Percentiles rank a stretch among this genome's conserved stretches.
Evolutionary conservation across 176 grass and related monocot species (phyloP).

Genomic region (Triticum aestivum): IWGSC_CS_RefSeq_v2.1 NC_057809.1:150976297-150976796

Average conservation of each 20-base stretch:
- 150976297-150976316: no score
- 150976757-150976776: neutral
- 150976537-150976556: neutral
- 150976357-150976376: neutral
- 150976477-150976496: conserved; percentile 37
- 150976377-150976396: conserved; percentile 16
- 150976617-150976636: conserved; percentile 19
- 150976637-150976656: neutral
- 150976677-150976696: neutral
- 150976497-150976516: conserved; percentile 31
- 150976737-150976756: neutral
- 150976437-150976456: conserved; percentile 27
- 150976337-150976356: conserved; percentile 4
- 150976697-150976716: neutral
- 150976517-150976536: conserved; percentile 45
- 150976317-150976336: neutral
- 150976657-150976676: neutral
- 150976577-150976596: conserved; percentile 42
- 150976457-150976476: conserved; percentile 20
- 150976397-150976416: conserved; percentile 39
- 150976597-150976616: conserved; percentile 45
- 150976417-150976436: no score
- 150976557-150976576: neutral
- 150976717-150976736: neutral
- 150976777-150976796: no score